phyloP scores from a whole-genome alignment of 2,329 filamentous ascomycete genomes.

The Biscogniauxia sp. region DNA sequence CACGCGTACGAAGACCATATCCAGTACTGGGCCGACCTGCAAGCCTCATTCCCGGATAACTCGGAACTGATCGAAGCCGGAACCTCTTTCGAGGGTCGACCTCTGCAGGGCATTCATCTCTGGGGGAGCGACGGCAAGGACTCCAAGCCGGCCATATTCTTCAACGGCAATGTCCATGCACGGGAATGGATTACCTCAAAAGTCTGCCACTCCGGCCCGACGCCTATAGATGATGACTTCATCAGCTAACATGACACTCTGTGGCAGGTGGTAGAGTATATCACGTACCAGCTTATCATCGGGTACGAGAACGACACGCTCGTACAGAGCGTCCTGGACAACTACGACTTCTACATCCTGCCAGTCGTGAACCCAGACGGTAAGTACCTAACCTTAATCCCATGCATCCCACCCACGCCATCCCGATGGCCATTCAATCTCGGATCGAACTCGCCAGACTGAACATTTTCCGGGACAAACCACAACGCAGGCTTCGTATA shows the following conservation, averaged over 20 bases:
- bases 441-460: not conserved
- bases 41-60: conserved; percentile 42
- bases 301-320: conserved; percentile 40
- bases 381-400: too few relatives aligned
- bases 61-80: conserved; percentile 48
- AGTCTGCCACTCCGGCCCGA: conserved; percentile 49
- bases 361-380: conserved; percentile 53
- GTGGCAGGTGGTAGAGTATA: conserved; percentile 43
- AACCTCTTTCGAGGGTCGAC: conserved; percentile 42
- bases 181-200: conserved; percentile 55
- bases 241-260: not conserved
- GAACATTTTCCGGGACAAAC: not conserved
- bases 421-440: not conserved
- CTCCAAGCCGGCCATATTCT: conserved; percentile 47
- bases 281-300: conserved; percentile 45
- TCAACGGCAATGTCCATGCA: conserved; percentile 53
- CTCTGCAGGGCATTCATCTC: conserved; percentile 60
- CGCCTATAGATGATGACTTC: not conserved
- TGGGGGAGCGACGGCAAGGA: conserved; percentile 46
- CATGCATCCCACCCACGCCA: too few relatives aligned
- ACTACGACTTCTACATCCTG: conserved; percentile 58
- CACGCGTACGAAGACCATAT: conserved; percentile 53
- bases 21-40: conserved; percentile 46
- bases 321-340: conserved; percentile 47
- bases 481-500: conserved; percentile 46